phyloP scores from a whole-genome alignment of 305 asterid genomes.

The Solanum hybrid region DNA sequence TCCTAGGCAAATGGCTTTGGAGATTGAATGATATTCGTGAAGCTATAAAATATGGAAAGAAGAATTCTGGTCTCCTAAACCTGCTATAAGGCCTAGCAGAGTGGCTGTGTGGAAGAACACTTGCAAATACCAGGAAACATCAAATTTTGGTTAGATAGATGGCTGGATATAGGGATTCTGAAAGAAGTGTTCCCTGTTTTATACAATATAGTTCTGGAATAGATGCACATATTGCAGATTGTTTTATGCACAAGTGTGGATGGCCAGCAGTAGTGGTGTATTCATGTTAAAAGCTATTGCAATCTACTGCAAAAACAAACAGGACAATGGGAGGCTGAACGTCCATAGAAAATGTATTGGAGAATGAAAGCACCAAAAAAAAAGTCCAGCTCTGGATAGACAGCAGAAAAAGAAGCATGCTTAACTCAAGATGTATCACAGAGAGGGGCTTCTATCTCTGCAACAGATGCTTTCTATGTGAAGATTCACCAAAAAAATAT shows the following conservation, averaged over 20 bases:
- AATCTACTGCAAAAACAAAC: background rate
- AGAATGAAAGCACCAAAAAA: too few species aligned
- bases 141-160: constrained; percentile 34
- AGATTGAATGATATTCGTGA: background rate
- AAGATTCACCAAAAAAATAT: too few species aligned
- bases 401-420: too few species aligned
- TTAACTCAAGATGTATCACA: too few species aligned
- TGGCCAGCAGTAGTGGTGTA: background rate
- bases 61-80: background rate
- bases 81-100: background rate
- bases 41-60: background rate
- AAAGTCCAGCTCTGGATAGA: too few species aligned
- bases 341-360: background rate
- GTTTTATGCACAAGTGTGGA: background rate
- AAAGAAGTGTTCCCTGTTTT: background rate
- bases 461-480: too few species aligned
- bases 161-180: background rate
- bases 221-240: background rate
- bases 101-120: background rate
- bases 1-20: background rate
- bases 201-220: background rate
- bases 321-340: background rate
- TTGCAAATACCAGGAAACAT: background rate
- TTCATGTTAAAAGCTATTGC: background rate
- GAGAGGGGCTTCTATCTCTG: too few species aligned